Base-by-base conservation (phyloP, 768 basidiomycete species). In the Leccinum disarticulatum region DNA sequence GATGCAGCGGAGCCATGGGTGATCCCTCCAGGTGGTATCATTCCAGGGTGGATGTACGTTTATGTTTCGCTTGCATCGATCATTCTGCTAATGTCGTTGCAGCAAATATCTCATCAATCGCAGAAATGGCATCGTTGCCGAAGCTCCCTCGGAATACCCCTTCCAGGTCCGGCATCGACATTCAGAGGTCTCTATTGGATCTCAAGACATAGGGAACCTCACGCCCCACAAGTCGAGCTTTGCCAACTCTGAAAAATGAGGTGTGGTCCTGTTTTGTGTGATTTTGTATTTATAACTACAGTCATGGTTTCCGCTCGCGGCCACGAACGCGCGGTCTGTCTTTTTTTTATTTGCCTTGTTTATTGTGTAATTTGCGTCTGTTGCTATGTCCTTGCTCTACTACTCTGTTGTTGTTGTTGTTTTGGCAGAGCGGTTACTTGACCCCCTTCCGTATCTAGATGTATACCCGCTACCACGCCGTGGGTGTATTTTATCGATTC, bases 41-140 rank as follows among this genome's bases (percentile, higher is more conserved):
- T 87, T 19, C 90, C 90, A 48, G 52, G 67, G 14, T 91, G 89
- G 90, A 74, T 90, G 87, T 86, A 72, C 61, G 83, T 80, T 17
- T 2, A 19, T 2, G 11, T 15, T 47, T 14, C n/a, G 4, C 7
- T 52, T 25, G 14, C 3, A 17, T 22, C 25, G 8, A 31, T 36
- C 7, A 14, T 41, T 4, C 10, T 17, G 4, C 58, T 65, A 14
- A 65, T 19, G 7, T 52, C 6, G 6, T 17, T 52, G 33, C 22
- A 75, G 74, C 11, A 75, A 65, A 62, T 66, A 68, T 31, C 36
- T 76, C 36, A 28, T 72, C 6, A 58, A 41, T 14, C 73, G 61
- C 35, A 59, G 55, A 14, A 56, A 11, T 17, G 19, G 11, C 2
- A 27, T 48, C 0, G 2, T 4, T 5, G 36, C 38, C 2, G 65